Evolutionary conservation across 1,284 basidiomycete genomes (phyloP).

Genomic region (Afroboletus lepidellus): DNA sequence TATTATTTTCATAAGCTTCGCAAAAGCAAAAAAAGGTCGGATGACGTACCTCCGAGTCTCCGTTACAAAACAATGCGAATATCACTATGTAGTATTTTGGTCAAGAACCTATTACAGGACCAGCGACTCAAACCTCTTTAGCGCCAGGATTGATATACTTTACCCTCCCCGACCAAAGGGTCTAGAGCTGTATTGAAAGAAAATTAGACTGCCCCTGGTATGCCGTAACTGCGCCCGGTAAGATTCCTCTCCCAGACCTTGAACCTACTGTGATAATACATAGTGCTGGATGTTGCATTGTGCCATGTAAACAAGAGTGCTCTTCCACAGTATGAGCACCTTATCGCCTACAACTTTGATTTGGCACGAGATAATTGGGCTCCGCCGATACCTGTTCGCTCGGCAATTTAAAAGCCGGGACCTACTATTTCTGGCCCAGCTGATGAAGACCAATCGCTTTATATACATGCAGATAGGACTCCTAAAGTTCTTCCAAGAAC

Average conservation of each 20-base stretch:
- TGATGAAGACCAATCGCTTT: neutral
- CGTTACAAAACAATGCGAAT: slow-evolving; percentile 54
- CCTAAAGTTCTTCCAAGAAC: slow-evolving; percentile 35
- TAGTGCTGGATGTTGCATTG: slow-evolving; percentile 11
- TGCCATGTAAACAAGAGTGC: neutral
- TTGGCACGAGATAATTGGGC: too few species aligned
- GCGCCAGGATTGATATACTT: slow-evolving; percentile 26
- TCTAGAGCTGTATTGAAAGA: slow-evolving; percentile 38
- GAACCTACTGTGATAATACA: slow-evolving; percentile 24
- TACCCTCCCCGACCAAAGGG: slow-evolving; percentile 48
- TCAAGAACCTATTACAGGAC: slow-evolving; percentile 39
- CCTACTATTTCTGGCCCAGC: too few species aligned
- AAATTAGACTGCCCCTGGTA: slow-evolving; percentile 10
- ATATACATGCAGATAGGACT: slow-evolving; percentile 11
- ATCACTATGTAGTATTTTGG: slow-evolving; percentile 52
- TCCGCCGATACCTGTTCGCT: too few species aligned
- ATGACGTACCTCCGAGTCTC: slow-evolving; percentile 48
- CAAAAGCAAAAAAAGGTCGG: neutral
- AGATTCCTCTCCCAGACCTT: slow-evolving; percentile 21
- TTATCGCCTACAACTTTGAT: too few species aligned
- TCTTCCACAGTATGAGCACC: too few species aligned
- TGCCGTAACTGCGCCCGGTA: slow-evolving; percentile 24
- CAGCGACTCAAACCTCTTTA: neutral
- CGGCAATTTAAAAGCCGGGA: too few species aligned
- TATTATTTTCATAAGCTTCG: slow-evolving; percentile 3